Evolutionary conservation across 495 filamentous ascomycete species (phyloP).

Genomic region (Podospora fimiseda): DNA sequence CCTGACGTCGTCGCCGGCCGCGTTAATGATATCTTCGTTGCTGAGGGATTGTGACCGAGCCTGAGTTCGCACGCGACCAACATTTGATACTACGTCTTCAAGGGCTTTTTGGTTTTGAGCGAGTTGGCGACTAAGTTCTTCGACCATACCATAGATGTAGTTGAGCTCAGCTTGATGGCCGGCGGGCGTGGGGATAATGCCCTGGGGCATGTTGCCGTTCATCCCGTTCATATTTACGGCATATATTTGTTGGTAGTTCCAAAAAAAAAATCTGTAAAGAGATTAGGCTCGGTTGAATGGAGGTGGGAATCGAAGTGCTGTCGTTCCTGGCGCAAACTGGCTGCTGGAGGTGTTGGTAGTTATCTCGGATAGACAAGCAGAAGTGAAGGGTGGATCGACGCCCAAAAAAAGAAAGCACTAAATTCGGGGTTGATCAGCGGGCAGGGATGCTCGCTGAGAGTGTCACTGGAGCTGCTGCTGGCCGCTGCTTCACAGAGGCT

Average conservation of each 20-base stretch:
- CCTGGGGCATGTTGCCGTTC: conserved; percentile 32
- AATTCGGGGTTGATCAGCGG: neutral
- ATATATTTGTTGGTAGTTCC: conserved; percentile 15
- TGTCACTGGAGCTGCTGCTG: neutral
- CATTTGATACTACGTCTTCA: conserved; percentile 62
- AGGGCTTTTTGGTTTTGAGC: conserved; percentile 72
- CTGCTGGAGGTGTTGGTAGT: neutral
- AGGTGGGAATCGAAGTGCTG: conserved; percentile 6
- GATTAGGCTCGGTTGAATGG: neutral
- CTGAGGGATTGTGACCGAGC: conserved; percentile 39
- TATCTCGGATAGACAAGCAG: conserved; percentile 1
- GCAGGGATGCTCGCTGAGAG: neutral
- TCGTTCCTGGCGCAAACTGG: conserved; percentile 7
- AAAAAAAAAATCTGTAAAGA: neutral
- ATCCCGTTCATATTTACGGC: conserved; percentile 54
- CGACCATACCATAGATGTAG: conserved; percentile 74
- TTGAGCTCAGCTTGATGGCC: conserved; percentile 85
- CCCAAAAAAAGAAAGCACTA: too few species aligned
- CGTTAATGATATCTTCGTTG: conserved; percentile 46
- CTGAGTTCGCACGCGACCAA: conserved; percentile 46
- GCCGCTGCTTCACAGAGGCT: neutral
- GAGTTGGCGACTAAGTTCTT: conserved; percentile 69
- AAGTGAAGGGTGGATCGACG: too few species aligned
- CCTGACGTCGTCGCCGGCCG: conserved; percentile 43
- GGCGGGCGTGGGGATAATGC: conserved; percentile 60